phyloP scores from a whole-genome alignment of 2,329 filamentous ascomycete genomes.

The Parasarocladium wereldwijsianum region DNA sequence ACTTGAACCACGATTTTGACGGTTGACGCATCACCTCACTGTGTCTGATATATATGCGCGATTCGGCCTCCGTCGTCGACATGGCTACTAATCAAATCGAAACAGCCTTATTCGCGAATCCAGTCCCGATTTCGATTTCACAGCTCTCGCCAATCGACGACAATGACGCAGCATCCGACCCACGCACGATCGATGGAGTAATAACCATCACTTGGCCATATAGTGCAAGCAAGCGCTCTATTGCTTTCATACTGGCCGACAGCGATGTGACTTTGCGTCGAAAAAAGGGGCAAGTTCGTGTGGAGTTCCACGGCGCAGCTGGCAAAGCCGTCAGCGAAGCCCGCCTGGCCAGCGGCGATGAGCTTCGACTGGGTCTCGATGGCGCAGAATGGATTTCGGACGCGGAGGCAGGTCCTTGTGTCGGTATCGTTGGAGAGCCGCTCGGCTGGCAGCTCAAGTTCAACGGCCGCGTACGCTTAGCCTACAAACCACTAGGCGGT shows the following conservation, averaged over 20 bases:
- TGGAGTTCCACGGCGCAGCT: conserved; percentile 56
- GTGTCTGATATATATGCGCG: too few relatives aligned
- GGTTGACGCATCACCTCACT: too few relatives aligned
- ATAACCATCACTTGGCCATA: conserved; percentile 88
- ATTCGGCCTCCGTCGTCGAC: too few relatives aligned
- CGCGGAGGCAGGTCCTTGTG: conserved; percentile 30
- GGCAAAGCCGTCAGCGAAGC: conserved; percentile 55
- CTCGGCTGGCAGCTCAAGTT: conserved; percentile 47
- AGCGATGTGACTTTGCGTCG: conserved; percentile 69
- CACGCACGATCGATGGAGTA: conserved; percentile 46
- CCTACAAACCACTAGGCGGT: conserved; percentile 26
- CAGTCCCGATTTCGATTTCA: too few relatives aligned
- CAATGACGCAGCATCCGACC: too few relatives aligned
- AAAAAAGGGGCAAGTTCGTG: conserved; percentile 64
- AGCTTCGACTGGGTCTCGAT: conserved; percentile 51
- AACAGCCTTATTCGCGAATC: too few relatives aligned
- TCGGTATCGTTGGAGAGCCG: conserved; percentile 22
- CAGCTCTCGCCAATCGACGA: too few relatives aligned
- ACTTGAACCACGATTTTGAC: too few relatives aligned
- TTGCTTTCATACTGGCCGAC: conserved; percentile 72
- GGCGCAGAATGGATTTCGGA: conserved; percentile 52
- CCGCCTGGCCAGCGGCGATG: conserved; percentile 65
- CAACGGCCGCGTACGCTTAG: conserved; percentile 30
- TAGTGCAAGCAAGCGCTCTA: conserved; percentile 57
- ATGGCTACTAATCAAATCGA: too few relatives aligned